Evolutionary conservation across 2,329 filamentous ascomycete species (phyloP).

Genomic region (Colletotrichum lindemuthianum): DNA sequence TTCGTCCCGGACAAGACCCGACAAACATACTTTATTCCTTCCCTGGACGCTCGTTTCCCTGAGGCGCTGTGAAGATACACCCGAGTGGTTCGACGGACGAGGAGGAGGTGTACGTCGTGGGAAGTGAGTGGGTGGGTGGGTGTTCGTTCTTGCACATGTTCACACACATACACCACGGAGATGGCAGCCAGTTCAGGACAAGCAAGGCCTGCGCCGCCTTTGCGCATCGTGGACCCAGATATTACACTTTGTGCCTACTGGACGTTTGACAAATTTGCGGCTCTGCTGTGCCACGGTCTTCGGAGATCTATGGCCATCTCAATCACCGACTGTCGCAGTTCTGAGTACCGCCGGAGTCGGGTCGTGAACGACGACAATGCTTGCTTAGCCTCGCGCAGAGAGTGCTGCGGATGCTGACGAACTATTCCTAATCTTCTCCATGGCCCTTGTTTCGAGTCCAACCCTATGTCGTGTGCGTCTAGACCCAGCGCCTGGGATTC

Average conservation of each 20-base stretch:
- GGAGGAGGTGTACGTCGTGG: constrained; percentile 6
- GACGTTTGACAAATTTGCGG: constrained; percentile 3
- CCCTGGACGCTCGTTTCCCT: constrained; percentile 25
- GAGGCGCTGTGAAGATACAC: constrained; percentile 29
- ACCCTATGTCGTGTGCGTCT: constrained; percentile 7
- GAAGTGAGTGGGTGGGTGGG: not conserved
- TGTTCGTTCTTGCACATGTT: not conserved
- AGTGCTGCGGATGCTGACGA: constrained; percentile 12
- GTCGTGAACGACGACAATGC: constrained; percentile 20
- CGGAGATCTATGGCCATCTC: constrained; percentile 8
- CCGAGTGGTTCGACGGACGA: constrained; percentile 4
- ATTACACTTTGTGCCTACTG: constrained; percentile 5
- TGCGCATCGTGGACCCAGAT: constrained; percentile 4
- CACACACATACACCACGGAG: constrained; percentile 25
- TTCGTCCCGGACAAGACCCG: not conserved
- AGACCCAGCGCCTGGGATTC: constrained; percentile 13
- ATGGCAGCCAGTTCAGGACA: constrained; percentile 25
- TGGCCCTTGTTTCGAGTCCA: constrained; percentile 20
- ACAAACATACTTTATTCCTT: constrained; percentile 14
- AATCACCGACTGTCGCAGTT: constrained; percentile 14
- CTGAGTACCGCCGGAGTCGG: constrained; percentile 9
- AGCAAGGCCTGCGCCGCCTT: constrained; percentile 23
- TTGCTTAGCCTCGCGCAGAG: constrained; percentile 14
- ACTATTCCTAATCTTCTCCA: constrained; percentile 9
- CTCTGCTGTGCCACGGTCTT: constrained; percentile 16